phyloP scores from a whole-genome alignment of 1,139 yeast species.

The Dujonia santamariae region DNA sequence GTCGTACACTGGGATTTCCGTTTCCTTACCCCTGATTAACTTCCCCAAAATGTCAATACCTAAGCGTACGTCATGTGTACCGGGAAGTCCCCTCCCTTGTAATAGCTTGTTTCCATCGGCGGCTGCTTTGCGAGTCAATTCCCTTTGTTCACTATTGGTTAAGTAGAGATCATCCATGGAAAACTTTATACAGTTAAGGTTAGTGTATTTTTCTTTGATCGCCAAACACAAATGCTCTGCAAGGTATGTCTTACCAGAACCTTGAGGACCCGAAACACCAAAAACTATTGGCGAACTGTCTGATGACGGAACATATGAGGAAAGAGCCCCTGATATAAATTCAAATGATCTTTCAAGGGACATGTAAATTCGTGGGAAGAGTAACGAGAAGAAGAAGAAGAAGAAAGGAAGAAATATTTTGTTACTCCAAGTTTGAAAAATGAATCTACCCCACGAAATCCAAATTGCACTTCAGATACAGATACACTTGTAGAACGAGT shows the following conservation, averaged over 20 bases:
- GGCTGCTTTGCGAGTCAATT: slow-evolving; percentile 33
- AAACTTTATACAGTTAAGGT: slow-evolving; percentile 48
- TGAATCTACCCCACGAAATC: no score
- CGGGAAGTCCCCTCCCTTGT: slow-evolving; percentile 87
- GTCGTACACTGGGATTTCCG: slow-evolving; percentile 69
- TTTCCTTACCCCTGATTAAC: slow-evolving; percentile 16
- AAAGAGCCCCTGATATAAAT: no score
- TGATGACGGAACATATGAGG: no score
- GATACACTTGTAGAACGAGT: no score
- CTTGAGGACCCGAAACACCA: slow-evolving; percentile 88
- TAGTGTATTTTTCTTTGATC: slow-evolving; percentile 34
- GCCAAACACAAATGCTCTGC: slow-evolving; percentile 42
- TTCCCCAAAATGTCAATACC: slow-evolving; percentile 23
- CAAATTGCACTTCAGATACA: no score
- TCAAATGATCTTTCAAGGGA: no score
- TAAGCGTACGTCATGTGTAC: slow-evolving; percentile 76
- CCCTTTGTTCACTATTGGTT: slow-evolving; percentile 56
- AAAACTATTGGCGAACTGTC: slow-evolving; percentile 63
- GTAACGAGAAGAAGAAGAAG: no score
- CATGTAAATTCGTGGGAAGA: no score
- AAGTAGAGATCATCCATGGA: slow-evolving; percentile 89
- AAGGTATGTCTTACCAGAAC: slow-evolving; percentile 82
- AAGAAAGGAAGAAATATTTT: no score
- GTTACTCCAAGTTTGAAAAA: no score
- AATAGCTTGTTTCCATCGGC: slow-evolving; percentile 49